phyloP scores from a whole-genome alignment of 108 stramenopile genomes.

The Hondaea fermentalgiana region DNA sequence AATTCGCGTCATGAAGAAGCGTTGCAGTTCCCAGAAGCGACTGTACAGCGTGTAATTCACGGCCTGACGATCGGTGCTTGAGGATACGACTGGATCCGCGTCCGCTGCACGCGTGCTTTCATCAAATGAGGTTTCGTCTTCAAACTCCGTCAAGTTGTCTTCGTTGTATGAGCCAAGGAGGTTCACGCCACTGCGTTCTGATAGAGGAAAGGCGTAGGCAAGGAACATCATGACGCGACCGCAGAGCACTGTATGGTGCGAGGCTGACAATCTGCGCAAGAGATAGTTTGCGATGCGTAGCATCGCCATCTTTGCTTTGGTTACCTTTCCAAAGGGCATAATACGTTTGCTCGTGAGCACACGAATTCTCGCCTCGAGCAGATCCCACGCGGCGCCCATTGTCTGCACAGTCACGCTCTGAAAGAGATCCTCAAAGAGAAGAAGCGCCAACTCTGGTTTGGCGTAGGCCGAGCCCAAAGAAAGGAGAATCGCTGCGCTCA shows the following conservation, averaged over 20 bases:
- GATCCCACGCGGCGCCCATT: neutral
- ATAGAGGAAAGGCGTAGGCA: neutral
- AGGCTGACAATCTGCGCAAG: neutral
- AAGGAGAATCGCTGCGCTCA: neutral
- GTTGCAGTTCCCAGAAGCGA: slow-evolving; percentile 36
- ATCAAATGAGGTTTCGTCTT: neutral
- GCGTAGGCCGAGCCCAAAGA: neutral
- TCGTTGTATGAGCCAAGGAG: neutral
- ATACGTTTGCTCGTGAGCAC: neutral
- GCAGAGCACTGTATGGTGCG: slow-evolving; percentile 17
- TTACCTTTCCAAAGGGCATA: neutral
- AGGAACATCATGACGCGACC: slow-evolving; percentile 26
- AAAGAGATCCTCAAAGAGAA: neutral
- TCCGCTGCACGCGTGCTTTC: neutral
- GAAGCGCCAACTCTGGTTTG: neutral
- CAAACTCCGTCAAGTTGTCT: slow-evolving; percentile 2
- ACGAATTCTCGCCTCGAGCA: neutral
- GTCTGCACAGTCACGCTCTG: neutral
- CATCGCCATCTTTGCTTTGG: slow-evolving; percentile 19
- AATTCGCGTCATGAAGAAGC: neutral
- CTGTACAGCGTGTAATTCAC: slow-evolving; percentile 35
- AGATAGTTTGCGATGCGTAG: slow-evolving; percentile 23
- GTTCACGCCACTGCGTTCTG: slow-evolving; percentile 20
- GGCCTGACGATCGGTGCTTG: slow-evolving; percentile 3
- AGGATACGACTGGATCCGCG: neutral